phyloP scores from a whole-genome alignment of 2,329 filamentous ascomycete genomes.

The Emericellopsis cladophorae region DNA sequence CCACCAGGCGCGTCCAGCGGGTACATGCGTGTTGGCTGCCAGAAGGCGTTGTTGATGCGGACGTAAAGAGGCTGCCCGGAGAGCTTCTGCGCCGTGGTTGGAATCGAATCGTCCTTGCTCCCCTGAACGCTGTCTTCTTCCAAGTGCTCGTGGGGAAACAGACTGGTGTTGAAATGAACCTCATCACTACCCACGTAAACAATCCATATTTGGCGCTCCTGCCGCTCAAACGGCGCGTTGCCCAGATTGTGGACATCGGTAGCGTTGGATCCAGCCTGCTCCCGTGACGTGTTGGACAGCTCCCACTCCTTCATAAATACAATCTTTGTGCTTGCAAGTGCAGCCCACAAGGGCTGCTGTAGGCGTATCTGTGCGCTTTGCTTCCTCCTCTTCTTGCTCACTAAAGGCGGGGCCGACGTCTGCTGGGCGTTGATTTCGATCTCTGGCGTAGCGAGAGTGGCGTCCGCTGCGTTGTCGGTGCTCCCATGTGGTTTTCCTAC shows the following conservation, averaged over 20 bases:
- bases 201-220: conserved; percentile 67
- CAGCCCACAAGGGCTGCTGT: conserved; percentile 87
- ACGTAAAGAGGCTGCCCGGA: conserved; percentile 67
- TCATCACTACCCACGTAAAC: conserved; percentile 68
- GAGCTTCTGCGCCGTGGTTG: conserved; percentile 11
- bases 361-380: conserved; percentile 84
- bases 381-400: conserved; percentile 72
- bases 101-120: conserved; percentile 4
- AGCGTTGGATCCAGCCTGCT: conserved; percentile 61
- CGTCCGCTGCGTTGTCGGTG: conserved; percentile 12
- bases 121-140: conserved; percentile 10
- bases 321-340: conserved; percentile 90
- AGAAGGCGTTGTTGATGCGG: conserved; percentile 64
- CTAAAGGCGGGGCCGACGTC: conserved; percentile 32
- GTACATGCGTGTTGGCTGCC: conserved; percentile 65
- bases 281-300: conserved; percentile 63
- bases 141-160: conserved; percentile 35
- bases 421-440: conserved; percentile 26
- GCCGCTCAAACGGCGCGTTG: conserved; percentile 58
- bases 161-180: conserved; percentile 62
- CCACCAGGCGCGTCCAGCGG: conserved; percentile 24
- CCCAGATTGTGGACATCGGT: conserved; percentile 68
- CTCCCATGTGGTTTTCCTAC: conserved; percentile 32
- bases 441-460: conserved; percentile 36
- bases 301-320: conserved; percentile 88